phyloP scores from a whole-genome alignment of 2,329 filamentous ascomycete genomes.

The Ascochyta fabae region DNA sequence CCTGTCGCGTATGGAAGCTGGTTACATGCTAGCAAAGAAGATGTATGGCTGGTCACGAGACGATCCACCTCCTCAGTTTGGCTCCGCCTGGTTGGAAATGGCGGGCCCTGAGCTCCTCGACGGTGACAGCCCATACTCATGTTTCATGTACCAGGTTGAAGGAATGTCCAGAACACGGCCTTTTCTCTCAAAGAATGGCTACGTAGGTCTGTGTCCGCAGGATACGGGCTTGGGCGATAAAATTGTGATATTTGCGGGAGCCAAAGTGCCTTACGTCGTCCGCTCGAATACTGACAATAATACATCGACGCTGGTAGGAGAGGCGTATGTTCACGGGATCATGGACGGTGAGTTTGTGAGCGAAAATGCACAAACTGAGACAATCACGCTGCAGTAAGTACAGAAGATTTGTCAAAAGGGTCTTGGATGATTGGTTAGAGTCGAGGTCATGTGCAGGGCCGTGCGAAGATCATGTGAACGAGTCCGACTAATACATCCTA shows the following conservation, averaged over 20 bases:
- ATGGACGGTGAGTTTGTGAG: slow-evolving; percentile 24
- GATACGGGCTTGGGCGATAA: slow-evolving; percentile 9
- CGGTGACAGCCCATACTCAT: background rate
- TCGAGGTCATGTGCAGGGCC: background rate
- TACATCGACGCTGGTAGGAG: slow-evolving; percentile 16
- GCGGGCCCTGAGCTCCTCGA: background rate
- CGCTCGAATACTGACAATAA: background rate
- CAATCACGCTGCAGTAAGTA: background rate
- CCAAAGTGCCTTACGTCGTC: slow-evolving; percentile 17
- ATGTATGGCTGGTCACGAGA: background rate
- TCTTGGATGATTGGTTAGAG: background rate
- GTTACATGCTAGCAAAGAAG: background rate
- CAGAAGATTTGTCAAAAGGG: too few relatives aligned
- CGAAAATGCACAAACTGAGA: background rate
- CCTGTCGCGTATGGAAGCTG: background rate
- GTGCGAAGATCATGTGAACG: background rate
- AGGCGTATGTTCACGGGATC: slow-evolving; percentile 17
- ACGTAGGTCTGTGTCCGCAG: slow-evolving; percentile 16
- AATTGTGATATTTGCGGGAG: slow-evolving; percentile 16
- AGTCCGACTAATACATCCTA: background rate
- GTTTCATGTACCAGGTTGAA: slow-evolving; percentile 6
- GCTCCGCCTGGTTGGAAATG: background rate
- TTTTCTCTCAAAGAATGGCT: slow-evolving; percentile 13
- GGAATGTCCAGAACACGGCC: slow-evolving; percentile 18
- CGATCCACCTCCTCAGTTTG: background rate